A percentile compares a stretch with the other conserved stretches of the same genome.
These are phyloP conservation scores for Zygnema cylindricum DNA, from an alignment of 139 green algal genomes.

Conservation along the genomic window DNA sequence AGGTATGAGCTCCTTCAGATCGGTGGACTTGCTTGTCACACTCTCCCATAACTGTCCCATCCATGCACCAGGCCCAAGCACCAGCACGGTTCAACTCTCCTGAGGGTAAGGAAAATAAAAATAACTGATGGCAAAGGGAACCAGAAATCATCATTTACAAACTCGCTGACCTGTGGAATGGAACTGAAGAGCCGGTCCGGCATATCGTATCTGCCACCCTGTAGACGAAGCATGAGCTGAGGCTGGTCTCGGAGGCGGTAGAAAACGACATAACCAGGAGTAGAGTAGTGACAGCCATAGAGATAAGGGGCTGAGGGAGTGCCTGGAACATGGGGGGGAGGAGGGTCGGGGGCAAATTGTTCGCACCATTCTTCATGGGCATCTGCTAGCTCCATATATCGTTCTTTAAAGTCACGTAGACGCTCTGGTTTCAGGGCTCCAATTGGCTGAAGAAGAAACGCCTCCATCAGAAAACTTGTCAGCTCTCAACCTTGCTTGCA, in stretches of 20 bases:
- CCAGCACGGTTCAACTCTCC: no score
- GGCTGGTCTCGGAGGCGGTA: conserved; percentile 87
- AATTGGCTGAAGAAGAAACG: conserved; percentile 87
- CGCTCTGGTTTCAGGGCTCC: conserved; percentile 85
- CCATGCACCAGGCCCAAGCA: no score
- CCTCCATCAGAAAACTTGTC: no score
- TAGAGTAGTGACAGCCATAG: conserved; percentile 95
- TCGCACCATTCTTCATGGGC: conserved; percentile 43
- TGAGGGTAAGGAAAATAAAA: conserved; percentile 2
- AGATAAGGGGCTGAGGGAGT: conserved; percentile 80
- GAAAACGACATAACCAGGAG: conserved; percentile 92
- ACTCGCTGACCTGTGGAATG: conserved; percentile 67
- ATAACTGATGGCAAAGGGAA: neutral
- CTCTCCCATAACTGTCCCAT: conserved; percentile 75
- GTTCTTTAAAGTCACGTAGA: conserved; percentile 74
- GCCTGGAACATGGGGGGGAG: neutral
- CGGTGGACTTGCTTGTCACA: conserved; percentile 76
- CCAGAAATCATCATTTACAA: neutral
- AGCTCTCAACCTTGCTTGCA: no score
- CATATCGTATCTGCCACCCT: conserved; percentile 91
- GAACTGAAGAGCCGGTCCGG: conserved; percentile 88
- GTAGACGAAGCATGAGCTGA: conserved; percentile 88
- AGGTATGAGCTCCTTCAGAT: conserved; percentile 98
- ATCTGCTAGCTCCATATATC: conserved; percentile 75
- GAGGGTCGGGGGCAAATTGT: neutral